Base-by-base conservation (phyloP, 495 filamentous ascomycete genomes). In the Neurospora sp. region DNA sequence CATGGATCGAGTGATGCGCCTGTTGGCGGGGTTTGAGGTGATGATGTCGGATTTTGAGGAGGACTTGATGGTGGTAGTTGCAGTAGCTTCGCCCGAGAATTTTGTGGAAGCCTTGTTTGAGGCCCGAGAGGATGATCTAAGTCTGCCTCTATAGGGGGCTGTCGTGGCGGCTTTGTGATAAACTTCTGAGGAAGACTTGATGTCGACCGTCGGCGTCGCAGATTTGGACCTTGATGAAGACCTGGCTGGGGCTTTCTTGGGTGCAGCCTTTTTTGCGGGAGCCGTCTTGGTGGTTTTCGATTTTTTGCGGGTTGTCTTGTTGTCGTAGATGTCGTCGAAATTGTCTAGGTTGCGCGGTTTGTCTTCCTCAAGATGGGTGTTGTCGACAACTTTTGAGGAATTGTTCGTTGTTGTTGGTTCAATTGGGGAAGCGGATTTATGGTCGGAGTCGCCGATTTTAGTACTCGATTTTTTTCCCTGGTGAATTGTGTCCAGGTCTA, bases 141-240 rank as follows among this genome's bases (percentile, higher is more conserved):
- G 44, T 20, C 3, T 48, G 3, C 3, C 4, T 48, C 3, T 46
- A 9, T 0, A 0, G 7, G 16, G 18, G 18, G 35, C 35, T 35
- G 35, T 5, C 3, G 8, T 10, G 18, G 8, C 41, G 18, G 41
- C 5, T 42, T 42, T 18, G 44, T 20, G 1, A 20, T n/a, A 23
- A 0, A 0, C 2, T 11, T 23, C 20, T 48, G 4, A 23, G 4
- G 2, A 12, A 5, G n/a, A 54, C 0, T 54, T 54, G n/a, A 6
- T 54, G n/a, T 54, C 46, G 20, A 1, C 0, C 10, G 20, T 12
- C 0, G n/a, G 10, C 0, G 20, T 23, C 2, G 10, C 10, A 23
- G 20, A 5, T 23, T 12, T 23, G 46, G 4, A 0, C 1, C n/a
- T 54, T 9, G 46, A 59, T 1, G 48, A 27, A 3, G 20, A 31